Evolutionary conservation across 331 rosid genomes (phyloP).

Genomic region (Quercus tomentella): DNA sequence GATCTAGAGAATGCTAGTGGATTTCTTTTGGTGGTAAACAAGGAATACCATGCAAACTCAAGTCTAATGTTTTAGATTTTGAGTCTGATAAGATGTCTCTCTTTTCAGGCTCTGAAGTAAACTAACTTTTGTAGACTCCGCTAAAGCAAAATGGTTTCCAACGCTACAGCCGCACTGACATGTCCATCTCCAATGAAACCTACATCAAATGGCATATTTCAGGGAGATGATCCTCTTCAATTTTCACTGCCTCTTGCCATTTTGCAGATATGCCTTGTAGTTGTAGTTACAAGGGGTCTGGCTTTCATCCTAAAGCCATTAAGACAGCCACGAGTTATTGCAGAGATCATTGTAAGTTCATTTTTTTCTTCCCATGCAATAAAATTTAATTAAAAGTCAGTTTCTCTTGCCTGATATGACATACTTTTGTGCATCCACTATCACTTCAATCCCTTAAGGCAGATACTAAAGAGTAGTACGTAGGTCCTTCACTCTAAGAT

Average conservation of each 20-base stretch:
- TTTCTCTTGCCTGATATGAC: not conserved
- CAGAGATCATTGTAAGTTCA: constrained; percentile 75
- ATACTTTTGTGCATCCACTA: not conserved
- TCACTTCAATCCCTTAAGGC: not conserved
- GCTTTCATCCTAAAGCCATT: constrained; percentile 67
- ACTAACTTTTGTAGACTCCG: constrained; percentile 1
- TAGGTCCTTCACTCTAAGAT: not conserved
- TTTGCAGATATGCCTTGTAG: constrained; percentile 75
- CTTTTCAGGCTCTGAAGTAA: constrained; percentile 27
- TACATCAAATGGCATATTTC: constrained; percentile 73
- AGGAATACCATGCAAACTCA: not conserved
- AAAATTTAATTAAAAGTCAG: not conserved
- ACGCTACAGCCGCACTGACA: constrained; percentile 19
- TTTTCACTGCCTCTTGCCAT: constrained; percentile 75
- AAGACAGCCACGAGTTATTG: constrained; percentile 84
- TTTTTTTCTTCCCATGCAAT: not conserved
- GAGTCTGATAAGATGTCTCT: not conserved
- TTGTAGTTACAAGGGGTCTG: constrained; percentile 57
- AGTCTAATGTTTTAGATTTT: not conserved
- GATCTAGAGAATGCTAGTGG: not conserved
- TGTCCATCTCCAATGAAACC: constrained; percentile 65
- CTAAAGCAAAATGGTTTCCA: constrained; percentile 41
- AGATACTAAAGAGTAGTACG: not conserved
- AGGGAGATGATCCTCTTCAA: constrained; percentile 78
- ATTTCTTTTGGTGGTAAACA: not conserved